Conservation (phyloP, 176 grass and related monocot species). For the Musa schizocarpa region DNA sequence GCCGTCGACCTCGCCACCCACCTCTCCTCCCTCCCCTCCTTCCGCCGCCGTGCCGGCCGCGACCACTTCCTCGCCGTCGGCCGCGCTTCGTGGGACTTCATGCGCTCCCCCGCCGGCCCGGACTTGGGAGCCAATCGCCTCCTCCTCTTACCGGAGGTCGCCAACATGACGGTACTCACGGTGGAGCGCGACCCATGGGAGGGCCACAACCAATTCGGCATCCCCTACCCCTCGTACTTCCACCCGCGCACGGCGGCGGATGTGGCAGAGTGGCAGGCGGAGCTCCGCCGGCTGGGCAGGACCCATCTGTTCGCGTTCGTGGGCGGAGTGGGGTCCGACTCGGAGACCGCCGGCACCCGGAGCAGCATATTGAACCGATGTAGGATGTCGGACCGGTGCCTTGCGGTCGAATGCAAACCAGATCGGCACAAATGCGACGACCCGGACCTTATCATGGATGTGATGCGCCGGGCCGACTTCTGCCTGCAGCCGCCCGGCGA, state of each 20-base stretch:
- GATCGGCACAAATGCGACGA: not conserved
- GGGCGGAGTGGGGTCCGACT: not conserved
- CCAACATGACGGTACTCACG: conserved; percentile 4
- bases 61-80: conserved; percentile 18
- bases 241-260: conserved; percentile 5
- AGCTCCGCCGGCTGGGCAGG: not conserved
- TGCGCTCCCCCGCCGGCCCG: not conserved
- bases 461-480: conserved; percentile 9
- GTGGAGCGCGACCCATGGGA: conserved; percentile 2
- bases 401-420: conserved; percentile 16
- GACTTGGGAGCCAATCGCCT: conserved; percentile 1
- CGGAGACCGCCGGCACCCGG: not conserved
- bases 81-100: not conserved
- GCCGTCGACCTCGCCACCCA: conserved; percentile 2
- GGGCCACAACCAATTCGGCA: not conserved
- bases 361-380: conserved; percentile 10
- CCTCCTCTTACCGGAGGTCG: not conserved
- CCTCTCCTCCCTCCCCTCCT: not conserved
- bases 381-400: conserved; percentile 7
- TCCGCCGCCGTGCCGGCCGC: conserved; percentile 1
- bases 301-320: conserved; percentile 10
- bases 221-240: conserved; percentile 19
- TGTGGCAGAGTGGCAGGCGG: conserved; percentile 8
- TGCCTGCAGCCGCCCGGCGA: conserved; percentile 18
- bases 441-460: not conserved